Percentiles rank a stretch among this genome's conserved stretches.
phyloP scores from a whole-genome alignment of 2,329 filamentous ascomycete species.

The Sarocladiaceae sp. region DNA sequence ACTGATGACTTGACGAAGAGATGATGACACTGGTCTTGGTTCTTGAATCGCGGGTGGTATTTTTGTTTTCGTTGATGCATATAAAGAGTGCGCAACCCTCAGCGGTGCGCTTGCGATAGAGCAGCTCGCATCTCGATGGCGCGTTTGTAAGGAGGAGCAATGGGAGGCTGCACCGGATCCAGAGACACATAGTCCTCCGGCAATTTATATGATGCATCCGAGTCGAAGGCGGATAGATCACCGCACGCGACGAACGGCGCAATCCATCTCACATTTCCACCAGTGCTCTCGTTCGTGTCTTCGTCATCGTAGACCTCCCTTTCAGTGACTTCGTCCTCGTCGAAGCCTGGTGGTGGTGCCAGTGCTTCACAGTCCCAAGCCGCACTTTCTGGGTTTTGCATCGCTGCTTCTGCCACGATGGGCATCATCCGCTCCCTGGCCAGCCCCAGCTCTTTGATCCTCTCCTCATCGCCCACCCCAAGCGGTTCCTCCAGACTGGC shows the following conservation, averaged over 20 bases:
- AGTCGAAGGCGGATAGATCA: constrained; percentile 90
- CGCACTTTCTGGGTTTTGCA: constrained; percentile 42
- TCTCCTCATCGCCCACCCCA: constrained; percentile 50
- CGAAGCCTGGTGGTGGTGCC: constrained; percentile 6
- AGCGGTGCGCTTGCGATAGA: constrained; percentile 26
- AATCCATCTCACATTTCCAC: constrained; percentile 64
- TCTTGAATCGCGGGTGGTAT: not conserved
- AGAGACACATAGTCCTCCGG: constrained; percentile 82
- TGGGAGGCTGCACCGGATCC: constrained; percentile 91
- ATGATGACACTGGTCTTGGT: not conserved
- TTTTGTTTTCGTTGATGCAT: constrained; percentile 11
- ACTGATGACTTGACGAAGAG: constrained; percentile 17
- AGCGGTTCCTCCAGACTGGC: constrained; percentile 73
- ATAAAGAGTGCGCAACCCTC: constrained; percentile 11
- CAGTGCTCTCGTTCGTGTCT: constrained; percentile 17
- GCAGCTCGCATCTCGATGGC: constrained; percentile 68
- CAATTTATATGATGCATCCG: constrained; percentile 88
- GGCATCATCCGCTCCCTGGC: constrained; percentile 36
- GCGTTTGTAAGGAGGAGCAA: constrained; percentile 89
- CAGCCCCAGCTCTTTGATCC: constrained; percentile 46
- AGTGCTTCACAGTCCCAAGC: constrained; percentile 33
- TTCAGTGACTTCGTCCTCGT: constrained; percentile 37
- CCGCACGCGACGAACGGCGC: constrained; percentile 97
- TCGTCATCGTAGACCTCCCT: constrained; percentile 45
- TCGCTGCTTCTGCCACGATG: constrained; percentile 33